Conservation (phyloP, 345 rosid genomes). For the Gossypium bickii region DNA sequence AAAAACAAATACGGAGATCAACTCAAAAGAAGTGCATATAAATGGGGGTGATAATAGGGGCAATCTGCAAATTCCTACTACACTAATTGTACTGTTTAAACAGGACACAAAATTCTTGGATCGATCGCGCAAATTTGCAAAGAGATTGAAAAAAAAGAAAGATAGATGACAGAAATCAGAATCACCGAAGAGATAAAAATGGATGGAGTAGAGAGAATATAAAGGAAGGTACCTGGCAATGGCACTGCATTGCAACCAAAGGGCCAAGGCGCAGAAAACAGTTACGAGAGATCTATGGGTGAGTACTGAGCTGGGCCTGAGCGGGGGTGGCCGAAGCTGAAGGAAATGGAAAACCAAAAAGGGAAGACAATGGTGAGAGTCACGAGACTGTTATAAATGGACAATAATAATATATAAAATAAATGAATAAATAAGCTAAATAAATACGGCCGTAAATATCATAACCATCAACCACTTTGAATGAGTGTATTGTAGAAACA, state of each 20-base stretch:
- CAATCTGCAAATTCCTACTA: background rate
- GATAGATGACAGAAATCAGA: background rate
- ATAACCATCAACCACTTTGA: constrained; percentile 5
- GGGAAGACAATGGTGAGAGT: constrained; percentile 17
- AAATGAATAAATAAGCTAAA: background rate
- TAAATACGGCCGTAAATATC: background rate
- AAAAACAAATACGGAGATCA: background rate
- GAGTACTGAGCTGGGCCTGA: background rate
- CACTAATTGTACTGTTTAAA: background rate
- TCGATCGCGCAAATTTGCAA: background rate
- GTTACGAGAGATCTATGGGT: constrained; percentile 22
- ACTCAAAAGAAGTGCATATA: constrained; percentile 1
- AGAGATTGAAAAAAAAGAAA: background rate
- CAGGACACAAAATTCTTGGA: background rate
- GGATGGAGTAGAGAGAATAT: background rate
- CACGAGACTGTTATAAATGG: constrained; percentile 36
- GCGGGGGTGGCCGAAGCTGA: background rate
- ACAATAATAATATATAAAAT: background rate
- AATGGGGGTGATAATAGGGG: background rate
- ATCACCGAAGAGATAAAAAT: background rate
- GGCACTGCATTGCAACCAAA: background rate
- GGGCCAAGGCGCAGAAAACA: background rate
- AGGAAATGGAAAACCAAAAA: background rate
- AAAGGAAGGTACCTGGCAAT: background rate
- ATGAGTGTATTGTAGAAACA: background rate